Base-by-base conservation (phyloP, 352 stramenopile genomes). In the Globisporangium rhizosaccharum region DNA sequence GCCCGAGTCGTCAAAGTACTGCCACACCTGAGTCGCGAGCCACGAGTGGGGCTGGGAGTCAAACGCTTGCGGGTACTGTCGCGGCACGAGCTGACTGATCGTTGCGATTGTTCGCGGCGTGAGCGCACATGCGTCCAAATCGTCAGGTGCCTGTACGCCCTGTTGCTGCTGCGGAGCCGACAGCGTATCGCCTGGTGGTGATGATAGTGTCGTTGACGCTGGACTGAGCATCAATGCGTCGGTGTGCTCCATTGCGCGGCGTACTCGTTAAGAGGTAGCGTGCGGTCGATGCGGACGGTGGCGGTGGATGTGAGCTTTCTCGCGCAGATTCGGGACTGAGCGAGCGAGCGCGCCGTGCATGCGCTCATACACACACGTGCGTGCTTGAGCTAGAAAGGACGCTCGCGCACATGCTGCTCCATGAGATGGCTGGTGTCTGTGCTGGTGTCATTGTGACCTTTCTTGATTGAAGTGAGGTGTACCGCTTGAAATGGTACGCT, bases 1-100 rank as follows among this genome's bases (percentile, higher is more conserved):
- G 3, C 25, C 37, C 12, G 48, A 39, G 3, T 60, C 36, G 23
- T 53, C 20, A 49, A 59, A 67, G 39, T 65, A 67, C 26, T 57
- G 30, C 56, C 47, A 59, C 30, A 50, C 48, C 18, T 58, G 61
- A n/a, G 39, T 39, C 15, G 33, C 36, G 3, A 59, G 26, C 51
- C 42, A 59, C 5, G 46, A 56, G 25, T 11, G 20, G 2, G 41
- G 36, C 3, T 33, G n/a, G 15, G 8, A 53, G 8, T 47, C 45
- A 2, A 33, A 39, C n/a, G 17, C 12, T n/a, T 25, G 45, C 15
- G 55, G 45, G 36, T 54, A 42, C 28, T 59, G 25, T 1, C 42
- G 53, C 1, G 41, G 53, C n/a, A 59, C 20, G 11, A 33, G 23
- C 2, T 10, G 25, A 5, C 9, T 20, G 25, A 48, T 61, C 4